Percentiles rank a stretch among this genome's conserved stretches.
phyloP scores from a whole-genome alignment of 768 basidiomycete species.

The Tylopilus plumbeoviolaceoides region DNA sequence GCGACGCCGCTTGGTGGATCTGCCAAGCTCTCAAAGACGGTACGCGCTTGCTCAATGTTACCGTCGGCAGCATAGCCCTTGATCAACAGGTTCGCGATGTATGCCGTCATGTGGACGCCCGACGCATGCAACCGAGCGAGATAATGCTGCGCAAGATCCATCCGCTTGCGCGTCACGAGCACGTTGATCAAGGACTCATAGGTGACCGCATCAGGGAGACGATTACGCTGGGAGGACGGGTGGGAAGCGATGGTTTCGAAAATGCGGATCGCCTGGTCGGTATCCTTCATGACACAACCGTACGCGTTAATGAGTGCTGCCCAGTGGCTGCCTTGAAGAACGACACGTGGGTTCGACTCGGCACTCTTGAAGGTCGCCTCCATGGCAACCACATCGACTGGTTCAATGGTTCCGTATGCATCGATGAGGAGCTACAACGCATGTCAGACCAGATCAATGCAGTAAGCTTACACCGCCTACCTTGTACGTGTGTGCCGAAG shows the following conservation, averaged over 20 bases:
- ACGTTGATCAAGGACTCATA: conserved; percentile 92
- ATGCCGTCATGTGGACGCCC: conserved; percentile 87
- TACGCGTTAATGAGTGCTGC: conserved; percentile 87
- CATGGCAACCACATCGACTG: conserved; percentile 70
- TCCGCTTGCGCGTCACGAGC: conserved; percentile 69
- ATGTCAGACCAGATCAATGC: neutral
- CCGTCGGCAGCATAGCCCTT: conserved; percentile 65
- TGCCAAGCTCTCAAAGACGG: conserved; percentile 72
- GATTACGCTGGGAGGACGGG: conserved; percentile 37
- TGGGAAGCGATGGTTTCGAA: conserved; percentile 72
- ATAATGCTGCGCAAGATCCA: conserved; percentile 73
- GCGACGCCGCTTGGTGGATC: conserved; percentile 85
- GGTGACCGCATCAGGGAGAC: conserved; percentile 73
- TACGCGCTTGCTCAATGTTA: conserved; percentile 66
- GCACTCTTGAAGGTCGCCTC: conserved; percentile 66
- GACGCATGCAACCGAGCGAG: conserved; percentile 53
- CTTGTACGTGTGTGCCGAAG: conserved; percentile 94
- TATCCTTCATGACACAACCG: conserved; percentile 74
- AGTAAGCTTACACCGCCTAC: conserved; percentile 33
- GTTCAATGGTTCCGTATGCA: conserved; percentile 81
- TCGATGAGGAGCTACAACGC: conserved; percentile 73
- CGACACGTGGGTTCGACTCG: conserved; percentile 33
- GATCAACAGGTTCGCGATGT: conserved; percentile 73
- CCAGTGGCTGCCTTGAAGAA: conserved; percentile 58
- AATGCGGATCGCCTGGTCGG: conserved; percentile 67